A percentile compares a stretch with the other conserved stretches of the same genome.
phyloP scores from a whole-genome alignment of 192 early-diverging fungal species.

The Linnemannia schmuckeri region DNA sequence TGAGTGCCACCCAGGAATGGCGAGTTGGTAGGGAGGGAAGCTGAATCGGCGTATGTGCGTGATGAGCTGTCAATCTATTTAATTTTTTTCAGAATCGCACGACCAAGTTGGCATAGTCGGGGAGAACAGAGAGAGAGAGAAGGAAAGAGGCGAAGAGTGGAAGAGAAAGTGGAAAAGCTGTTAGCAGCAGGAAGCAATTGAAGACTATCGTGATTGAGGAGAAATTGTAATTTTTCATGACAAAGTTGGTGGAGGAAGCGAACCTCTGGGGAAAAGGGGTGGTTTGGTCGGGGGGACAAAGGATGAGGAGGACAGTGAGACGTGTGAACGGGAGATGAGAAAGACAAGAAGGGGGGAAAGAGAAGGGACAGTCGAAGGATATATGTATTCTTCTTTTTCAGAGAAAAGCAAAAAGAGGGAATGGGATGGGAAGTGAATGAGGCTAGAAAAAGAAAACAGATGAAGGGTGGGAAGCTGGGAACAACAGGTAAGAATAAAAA shows the following conservation, averaged over 20 bases:
- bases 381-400: too few species aligned
- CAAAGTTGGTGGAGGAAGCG: background rate
- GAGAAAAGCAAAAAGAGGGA: background rate
- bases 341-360: background rate
- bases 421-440: background rate
- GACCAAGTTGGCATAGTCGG: background rate
- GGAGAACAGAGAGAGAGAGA: background rate
- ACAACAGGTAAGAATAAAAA: background rate
- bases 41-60: background rate
- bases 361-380: background rate
- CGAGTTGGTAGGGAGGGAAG: background rate
- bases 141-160: background rate
- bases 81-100: background rate
- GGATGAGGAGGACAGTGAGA: background rate
- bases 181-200: background rate
- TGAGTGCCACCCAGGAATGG: constrained; percentile 1
- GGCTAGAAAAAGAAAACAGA: background rate
- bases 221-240: background rate
- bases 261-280: constrained; percentile 7
- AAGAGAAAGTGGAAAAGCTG: background rate
- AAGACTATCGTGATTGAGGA: background rate
- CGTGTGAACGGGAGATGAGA: constrained; percentile 7
- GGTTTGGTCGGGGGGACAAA: background rate
- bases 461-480: background rate
- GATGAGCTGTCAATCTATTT: background rate